phyloP scores from a whole-genome alignment of 768 basidiomycete species.

The Boletus pseudo-olivaceus region DNA sequence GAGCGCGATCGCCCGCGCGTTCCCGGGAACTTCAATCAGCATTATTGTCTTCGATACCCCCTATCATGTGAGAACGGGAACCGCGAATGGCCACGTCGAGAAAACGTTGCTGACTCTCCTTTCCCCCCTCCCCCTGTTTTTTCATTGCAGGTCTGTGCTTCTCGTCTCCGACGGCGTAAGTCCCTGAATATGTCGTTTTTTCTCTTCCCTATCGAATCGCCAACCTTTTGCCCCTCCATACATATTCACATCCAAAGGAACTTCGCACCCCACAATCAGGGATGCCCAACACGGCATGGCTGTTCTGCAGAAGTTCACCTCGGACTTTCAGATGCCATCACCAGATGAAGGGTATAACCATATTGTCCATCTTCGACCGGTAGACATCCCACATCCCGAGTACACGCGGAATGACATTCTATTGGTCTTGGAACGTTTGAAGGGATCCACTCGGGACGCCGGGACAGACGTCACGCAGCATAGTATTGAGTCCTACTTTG shows the following conservation, averaged over 20 bases:
- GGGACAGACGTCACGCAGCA: slow-evolving; percentile 6
- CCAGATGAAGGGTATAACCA: slow-evolving; percentile 64
- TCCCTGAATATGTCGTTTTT: slow-evolving; percentile 13
- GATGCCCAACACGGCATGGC: slow-evolving; percentile 52
- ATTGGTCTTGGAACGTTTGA: slow-evolving; percentile 50
- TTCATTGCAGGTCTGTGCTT: slow-evolving; percentile 52
- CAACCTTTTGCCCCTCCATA: slow-evolving; percentile 10
- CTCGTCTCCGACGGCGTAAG: slow-evolving; percentile 59
- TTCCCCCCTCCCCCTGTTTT: neutral
- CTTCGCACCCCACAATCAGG: slow-evolving; percentile 73
- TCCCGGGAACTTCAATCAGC: slow-evolving; percentile 61
- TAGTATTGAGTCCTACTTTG: slow-evolving; percentile 5
- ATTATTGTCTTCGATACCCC: slow-evolving; percentile 77
- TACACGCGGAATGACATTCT: slow-evolving; percentile 53
- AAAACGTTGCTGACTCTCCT: slow-evolving; percentile 14
- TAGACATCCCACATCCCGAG: slow-evolving; percentile 37
- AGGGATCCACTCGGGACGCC: slow-evolving; percentile 23
- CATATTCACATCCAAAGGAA: slow-evolving; percentile 43
- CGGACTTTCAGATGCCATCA: slow-evolving; percentile 54
- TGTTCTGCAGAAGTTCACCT: slow-evolving; percentile 63
- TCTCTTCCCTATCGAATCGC: slow-evolving; percentile 3
- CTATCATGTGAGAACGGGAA: slow-evolving; percentile 53
- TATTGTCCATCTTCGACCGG: slow-evolving; percentile 39
- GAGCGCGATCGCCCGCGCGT: slow-evolving; percentile 68
- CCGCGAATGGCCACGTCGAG: neutral